Evolutionary conservation across 768 basidiomycete species (phyloP).

Genomic region (Agaricus blazei): DNA sequence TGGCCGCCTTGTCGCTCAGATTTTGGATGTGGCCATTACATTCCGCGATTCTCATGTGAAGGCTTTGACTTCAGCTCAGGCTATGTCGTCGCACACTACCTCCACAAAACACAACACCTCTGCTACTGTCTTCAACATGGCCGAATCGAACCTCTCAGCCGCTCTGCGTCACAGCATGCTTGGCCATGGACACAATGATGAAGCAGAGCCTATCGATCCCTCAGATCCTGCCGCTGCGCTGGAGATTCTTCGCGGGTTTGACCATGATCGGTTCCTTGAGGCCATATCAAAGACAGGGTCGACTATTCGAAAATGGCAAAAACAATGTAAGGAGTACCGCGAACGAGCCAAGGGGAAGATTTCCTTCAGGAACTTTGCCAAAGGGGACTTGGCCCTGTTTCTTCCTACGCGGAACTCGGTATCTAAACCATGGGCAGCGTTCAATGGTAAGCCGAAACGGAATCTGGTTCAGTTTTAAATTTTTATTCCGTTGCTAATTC

Average conservation of each 20-base stretch:
- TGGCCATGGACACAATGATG: slow-evolving; percentile 28
- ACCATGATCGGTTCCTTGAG: slow-evolving; percentile 83
- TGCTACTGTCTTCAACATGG: slow-evolving; percentile 23
- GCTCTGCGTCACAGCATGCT: slow-evolving; percentile 38
- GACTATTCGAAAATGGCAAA: slow-evolving; percentile 94
- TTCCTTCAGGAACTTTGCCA: slow-evolving; percentile 91
- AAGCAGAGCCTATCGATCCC: slow-evolving; percentile 67
- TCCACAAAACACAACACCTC: slow-evolving; percentile 37
- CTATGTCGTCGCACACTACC: slow-evolving; percentile 50
- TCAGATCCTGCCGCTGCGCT: slow-evolving; percentile 68
- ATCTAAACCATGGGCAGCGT: slow-evolving; percentile 96
- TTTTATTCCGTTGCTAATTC: slow-evolving; percentile 8
- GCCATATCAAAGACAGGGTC: slow-evolving; percentile 77
- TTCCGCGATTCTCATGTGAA: slow-evolving; percentile 77
- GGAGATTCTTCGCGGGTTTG: slow-evolving; percentile 67
- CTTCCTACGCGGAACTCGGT: slow-evolving; percentile 93
- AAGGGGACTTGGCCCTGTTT: slow-evolving; percentile 94
- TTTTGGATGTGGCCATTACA: slow-evolving; percentile 73
- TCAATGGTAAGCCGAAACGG: slow-evolving; percentile 66
- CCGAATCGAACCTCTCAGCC: slow-evolving; percentile 46
- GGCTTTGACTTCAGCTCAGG: slow-evolving; percentile 57
- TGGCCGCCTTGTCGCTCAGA: slow-evolving; percentile 70
- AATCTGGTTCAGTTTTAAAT: not conserved
- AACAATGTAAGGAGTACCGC: slow-evolving; percentile 92
- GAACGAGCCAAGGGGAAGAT: slow-evolving; percentile 97